These are phyloP conservation scores for Bathelium albidoporum DNA, from an alignment of 495 filamentous ascomycete genomes.

Conservation along the genomic window DNA sequence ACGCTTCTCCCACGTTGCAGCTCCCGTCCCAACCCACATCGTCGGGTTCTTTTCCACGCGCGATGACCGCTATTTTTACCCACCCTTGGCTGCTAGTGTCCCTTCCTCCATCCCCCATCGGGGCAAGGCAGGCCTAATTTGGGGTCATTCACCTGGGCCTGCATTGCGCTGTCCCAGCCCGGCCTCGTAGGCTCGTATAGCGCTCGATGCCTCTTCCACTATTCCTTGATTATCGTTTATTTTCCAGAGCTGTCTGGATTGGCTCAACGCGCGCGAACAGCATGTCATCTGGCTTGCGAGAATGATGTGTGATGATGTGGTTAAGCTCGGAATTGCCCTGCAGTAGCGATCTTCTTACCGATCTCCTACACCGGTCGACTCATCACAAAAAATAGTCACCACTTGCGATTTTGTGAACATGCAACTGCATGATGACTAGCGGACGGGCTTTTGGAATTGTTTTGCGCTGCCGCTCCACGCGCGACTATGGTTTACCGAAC, in stretches of 20 bases:
- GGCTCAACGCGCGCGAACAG: not conserved
- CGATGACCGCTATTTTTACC: constrained; percentile 2
- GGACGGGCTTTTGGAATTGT: not conserved
- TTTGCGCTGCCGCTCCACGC: not conserved
- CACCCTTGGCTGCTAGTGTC: not conserved
- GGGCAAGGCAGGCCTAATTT: not conserved
- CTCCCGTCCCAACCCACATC: not conserved
- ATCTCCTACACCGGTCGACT: not conserved
- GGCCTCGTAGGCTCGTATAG: not conserved
- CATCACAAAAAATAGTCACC: not conserved
- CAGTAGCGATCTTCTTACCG: not conserved
- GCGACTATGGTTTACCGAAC: not conserved
- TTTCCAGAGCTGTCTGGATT: not conserved
- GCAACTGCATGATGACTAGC: not conserved
- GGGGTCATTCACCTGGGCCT: not conserved
- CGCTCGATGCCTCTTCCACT: not conserved
- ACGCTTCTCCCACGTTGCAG: not conserved
- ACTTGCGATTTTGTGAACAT: not conserved
- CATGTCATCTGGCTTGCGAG: not conserved
- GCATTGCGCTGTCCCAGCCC: not conserved
- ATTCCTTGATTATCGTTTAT: not conserved
- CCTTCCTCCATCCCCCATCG: not conserved
- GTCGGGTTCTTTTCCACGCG: not conserved
- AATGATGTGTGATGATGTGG: not conserved
- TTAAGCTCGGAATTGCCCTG: not conserved